Percentiles rank a stretch among this genome's conserved stretches.
phyloP scores from a whole-genome alignment of 306 rosid genomes.

The Citrullus colocynthis region DNA sequence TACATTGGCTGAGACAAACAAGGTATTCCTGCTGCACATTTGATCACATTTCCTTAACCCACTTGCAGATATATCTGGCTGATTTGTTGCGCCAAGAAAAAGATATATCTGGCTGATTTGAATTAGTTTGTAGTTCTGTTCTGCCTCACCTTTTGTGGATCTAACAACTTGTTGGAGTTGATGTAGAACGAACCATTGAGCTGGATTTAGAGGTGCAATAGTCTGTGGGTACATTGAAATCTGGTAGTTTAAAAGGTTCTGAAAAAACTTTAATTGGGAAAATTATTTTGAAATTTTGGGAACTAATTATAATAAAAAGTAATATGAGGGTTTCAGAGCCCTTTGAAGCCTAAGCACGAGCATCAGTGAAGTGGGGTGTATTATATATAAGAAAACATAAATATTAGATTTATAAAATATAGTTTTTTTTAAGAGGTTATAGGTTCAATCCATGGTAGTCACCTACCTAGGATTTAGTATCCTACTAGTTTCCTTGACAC shows the following conservation, averaged over 20 bases:
- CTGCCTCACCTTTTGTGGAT: background rate
- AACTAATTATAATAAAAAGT: background rate
- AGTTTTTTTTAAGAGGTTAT: no score
- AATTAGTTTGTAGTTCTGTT: background rate
- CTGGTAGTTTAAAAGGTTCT: background rate
- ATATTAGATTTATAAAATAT: background rate
- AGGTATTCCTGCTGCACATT: slow-evolving; percentile 31
- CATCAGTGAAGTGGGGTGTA: background rate
- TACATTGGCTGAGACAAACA: slow-evolving; percentile 79
- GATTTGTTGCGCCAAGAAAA: background rate
- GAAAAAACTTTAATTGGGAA: background rate
- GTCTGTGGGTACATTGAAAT: background rate
- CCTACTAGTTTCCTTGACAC: no score
- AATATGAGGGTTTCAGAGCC: background rate
- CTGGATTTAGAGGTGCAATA: background rate
- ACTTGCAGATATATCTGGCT: background rate
- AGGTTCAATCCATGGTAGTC: no score
- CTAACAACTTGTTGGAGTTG: background rate
- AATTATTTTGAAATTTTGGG: background rate
- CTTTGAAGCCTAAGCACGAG: background rate
- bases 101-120: background rate
- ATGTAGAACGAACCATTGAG: background rate
- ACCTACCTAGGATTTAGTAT: no score
- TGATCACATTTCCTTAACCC: background rate
- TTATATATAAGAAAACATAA: background rate